These are phyloP conservation scores for Capsicum baccatum DNA, from an alignment of 257 asterid species.

Conservation along the genomic window DNA sequence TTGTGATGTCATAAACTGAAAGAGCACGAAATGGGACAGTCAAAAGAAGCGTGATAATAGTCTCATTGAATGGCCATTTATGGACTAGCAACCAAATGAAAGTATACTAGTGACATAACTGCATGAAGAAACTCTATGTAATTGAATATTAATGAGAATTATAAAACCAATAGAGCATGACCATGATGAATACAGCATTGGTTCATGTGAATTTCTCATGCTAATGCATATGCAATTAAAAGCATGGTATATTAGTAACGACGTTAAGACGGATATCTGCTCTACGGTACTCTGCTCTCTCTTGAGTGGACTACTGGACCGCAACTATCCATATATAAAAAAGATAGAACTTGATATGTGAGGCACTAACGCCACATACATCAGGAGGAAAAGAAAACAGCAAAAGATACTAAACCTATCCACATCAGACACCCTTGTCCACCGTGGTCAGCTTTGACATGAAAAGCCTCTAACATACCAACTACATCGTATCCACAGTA, in stretches of 20 bases:
- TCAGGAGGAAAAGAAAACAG: neutral
- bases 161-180: neutral
- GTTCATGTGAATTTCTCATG: neutral
- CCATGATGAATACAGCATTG: neutral
- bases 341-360: neutral
- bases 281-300: neutral
- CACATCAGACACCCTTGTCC: constrained; percentile 17
- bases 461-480: neutral
- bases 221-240: neutral
- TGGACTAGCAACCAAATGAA: constrained; percentile 2
- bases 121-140: neutral
- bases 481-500: neutral
- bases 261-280: neutral
- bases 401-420: neutral
- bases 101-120: neutral
- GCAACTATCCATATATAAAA: neutral
- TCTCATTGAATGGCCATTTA: neutral
- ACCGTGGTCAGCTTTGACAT: neutral
- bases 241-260: neutral
- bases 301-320: neutral
- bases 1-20: constrained; percentile 87
- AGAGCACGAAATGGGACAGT: constrained; percentile 19
- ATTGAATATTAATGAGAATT: neutral
- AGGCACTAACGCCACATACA: neutral
- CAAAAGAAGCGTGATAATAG: constrained; percentile 2